Evolutionary conservation across 208 protist species (phyloP).

Genomic region (Plasmodiophora brassicae): DNA sequence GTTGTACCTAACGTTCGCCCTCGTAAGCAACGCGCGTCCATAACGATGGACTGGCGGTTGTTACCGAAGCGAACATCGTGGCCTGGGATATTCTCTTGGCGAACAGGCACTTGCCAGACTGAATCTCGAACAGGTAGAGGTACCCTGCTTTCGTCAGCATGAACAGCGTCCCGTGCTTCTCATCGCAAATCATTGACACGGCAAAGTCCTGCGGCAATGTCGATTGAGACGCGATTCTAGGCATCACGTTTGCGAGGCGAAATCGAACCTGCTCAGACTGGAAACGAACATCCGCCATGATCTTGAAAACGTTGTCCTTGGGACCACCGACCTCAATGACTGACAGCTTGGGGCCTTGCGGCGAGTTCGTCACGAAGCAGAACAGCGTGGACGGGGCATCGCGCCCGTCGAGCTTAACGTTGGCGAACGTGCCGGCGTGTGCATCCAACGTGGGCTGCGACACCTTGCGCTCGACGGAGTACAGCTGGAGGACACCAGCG

Average conservation of each 20-base stretch:
- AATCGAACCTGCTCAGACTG: conserved; percentile 61
- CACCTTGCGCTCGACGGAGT: conserved; percentile 32
- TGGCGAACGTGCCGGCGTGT: conserved; percentile 39
- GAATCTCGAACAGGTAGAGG: conserved; percentile 51
- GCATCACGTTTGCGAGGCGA: background rate
- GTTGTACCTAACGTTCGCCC: background rate
- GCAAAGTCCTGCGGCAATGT: conserved; percentile 88
- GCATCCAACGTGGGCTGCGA: conserved; percentile 33
- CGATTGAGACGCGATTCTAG: background rate
- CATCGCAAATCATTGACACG: conserved; percentile 81
- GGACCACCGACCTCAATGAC: conserved; percentile 68
- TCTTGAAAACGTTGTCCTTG: conserved; percentile 57
- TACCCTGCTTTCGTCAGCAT: conserved; percentile 75
- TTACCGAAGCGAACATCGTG: conserved; percentile 89
- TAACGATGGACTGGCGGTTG: conserved; percentile 56
- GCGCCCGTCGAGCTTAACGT: conserved; percentile 30
- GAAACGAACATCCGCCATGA: conserved; percentile 67
- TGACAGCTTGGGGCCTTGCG: conserved; percentile 56
- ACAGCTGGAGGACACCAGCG: conserved; percentile 37
- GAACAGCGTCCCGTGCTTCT: conserved; percentile 90
- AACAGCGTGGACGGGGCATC: conserved; percentile 32
- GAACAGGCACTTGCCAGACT: conserved; percentile 74
- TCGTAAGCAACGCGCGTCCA: background rate
- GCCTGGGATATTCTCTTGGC: conserved; percentile 86
- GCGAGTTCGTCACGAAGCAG: conserved; percentile 36